phyloP scores from a whole-genome alignment of 108 stramenopile species.

The Phaeodactylum tricornutum region DNA sequence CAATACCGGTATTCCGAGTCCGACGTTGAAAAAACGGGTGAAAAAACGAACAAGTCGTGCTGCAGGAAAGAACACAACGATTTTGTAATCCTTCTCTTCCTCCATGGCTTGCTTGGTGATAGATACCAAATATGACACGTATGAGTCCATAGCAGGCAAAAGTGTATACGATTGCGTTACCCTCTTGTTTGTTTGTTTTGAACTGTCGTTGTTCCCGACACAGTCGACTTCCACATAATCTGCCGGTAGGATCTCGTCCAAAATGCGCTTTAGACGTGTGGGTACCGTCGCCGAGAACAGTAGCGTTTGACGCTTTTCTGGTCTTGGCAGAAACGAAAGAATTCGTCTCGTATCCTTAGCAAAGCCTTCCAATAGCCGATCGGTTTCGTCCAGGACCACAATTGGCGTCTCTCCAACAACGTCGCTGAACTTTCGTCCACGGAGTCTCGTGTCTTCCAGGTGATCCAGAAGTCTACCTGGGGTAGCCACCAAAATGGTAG shows the following conservation, averaged over 20 bases:
- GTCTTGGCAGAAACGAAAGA: conserved; percentile 48
- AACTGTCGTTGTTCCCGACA: conserved; percentile 11
- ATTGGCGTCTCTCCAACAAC: conserved; percentile 34
- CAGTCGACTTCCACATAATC: conserved; percentile 55
- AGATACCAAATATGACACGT: conserved; percentile 21
- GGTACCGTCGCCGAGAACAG: conserved; percentile 93
- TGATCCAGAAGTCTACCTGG: conserved; percentile 88
- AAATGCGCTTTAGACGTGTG: conserved; percentile 37
- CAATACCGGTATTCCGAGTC: conserved; percentile 5
- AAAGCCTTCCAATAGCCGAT: conserved; percentile 90
- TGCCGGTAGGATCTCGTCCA: conserved; percentile 29
- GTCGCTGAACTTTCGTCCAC: conserved; percentile 24
- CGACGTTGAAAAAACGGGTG: conserved; percentile 6
- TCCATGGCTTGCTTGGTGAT: conserved; percentile 17
- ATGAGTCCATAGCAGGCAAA: conserved; percentile 8
- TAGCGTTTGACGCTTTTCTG: conserved; percentile 77
- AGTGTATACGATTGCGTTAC: conserved; percentile 48
- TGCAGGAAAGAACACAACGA: conserved; percentile 78
- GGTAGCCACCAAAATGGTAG: conserved; percentile 82
- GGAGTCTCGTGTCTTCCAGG: conserved; percentile 24
- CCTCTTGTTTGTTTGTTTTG: conserved; percentile 24
- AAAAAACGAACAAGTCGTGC: conserved; percentile 32
- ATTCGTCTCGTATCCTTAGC: conserved; percentile 73
- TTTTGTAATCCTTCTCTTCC: conserved; percentile 42
- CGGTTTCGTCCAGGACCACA: conserved; percentile 91